Conservation (phyloP, 148 eudicot species). For the Arctostaphylos glauca region DNA sequence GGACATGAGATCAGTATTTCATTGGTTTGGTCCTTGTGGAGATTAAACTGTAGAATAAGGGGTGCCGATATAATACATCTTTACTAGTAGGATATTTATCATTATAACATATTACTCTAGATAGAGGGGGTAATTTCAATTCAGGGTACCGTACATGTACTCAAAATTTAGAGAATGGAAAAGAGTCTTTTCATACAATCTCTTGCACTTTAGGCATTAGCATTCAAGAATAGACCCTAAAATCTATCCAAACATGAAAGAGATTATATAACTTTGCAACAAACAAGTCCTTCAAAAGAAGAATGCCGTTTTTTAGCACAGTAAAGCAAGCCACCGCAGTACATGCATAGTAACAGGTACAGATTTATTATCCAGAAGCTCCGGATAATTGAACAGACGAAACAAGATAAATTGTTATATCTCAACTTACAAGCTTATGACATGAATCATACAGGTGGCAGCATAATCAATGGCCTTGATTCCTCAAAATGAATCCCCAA, state of each 20-base stretch:
- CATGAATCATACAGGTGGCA: not conserved
- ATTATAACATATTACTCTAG: too few relatives aligned
- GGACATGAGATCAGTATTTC: too few relatives aligned
- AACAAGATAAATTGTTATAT: not conserved
- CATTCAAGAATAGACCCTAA: constrained; percentile 1
- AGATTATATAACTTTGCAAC: not conserved
- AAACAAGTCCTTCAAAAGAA: not conserved
- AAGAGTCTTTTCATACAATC: not conserved
- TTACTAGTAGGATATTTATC: too few relatives aligned
- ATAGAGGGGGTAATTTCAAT: too few relatives aligned
- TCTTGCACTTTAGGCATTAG: not conserved
- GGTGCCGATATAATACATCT: too few relatives aligned
- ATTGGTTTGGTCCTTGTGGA: too few relatives aligned
- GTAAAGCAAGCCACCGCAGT: not conserved
- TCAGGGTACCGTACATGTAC: too few relatives aligned
- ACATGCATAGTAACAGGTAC: not conserved
- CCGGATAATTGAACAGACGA: not conserved
- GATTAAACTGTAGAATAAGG: too few relatives aligned
- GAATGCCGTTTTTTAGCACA: not conserved
- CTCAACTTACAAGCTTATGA: constrained; percentile 12
- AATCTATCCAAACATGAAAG: not conserved
- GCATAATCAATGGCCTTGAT: not conserved
- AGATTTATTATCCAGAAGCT: not conserved
- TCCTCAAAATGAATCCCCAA: not conserved
- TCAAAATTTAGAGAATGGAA: not conserved